These are phyloP conservation scores for Solidago caesia DNA, from an alignment of 129 eudicot species.

Conservation along the genomic window DNA sequence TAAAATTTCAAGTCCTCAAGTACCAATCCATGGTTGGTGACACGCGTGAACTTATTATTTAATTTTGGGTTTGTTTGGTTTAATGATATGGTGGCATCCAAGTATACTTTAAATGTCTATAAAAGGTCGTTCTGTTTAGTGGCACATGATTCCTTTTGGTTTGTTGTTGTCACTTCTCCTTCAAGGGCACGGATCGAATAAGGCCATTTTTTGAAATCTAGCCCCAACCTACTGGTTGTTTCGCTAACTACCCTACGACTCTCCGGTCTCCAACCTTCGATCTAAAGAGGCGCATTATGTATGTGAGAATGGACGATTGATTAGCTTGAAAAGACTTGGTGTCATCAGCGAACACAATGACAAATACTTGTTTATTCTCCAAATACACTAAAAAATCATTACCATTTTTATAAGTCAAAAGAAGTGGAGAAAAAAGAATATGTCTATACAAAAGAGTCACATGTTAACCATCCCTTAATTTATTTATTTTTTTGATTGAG, in stretches of 20 bases:
- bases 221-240: conserved; percentile 3
- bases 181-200: conserved; percentile 18
- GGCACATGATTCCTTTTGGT: conserved; percentile 19
- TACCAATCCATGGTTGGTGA: neutral
- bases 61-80: neutral
- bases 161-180: conserved; percentile 14
- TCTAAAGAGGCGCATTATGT: no score
- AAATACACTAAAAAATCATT: no score
- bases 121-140: neutral
- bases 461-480: no score
- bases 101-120: no score
- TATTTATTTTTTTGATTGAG: no score
- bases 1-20: no score
- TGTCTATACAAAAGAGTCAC: no score
- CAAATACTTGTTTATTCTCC: no score
- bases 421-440: no score
- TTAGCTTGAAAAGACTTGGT: no score
- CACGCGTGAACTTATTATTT: neutral
- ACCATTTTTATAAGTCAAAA: no score
- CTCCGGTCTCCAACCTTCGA: neutral
- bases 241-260: neutral
- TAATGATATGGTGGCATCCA: conserved; percentile 3
- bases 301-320: neutral
- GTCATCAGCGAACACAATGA: no score
- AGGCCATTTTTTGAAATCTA: neutral